phyloP scores from a whole-genome alignment of 148 eudicot genomes.

The Amaranthus hypochondriacus region DNA sequence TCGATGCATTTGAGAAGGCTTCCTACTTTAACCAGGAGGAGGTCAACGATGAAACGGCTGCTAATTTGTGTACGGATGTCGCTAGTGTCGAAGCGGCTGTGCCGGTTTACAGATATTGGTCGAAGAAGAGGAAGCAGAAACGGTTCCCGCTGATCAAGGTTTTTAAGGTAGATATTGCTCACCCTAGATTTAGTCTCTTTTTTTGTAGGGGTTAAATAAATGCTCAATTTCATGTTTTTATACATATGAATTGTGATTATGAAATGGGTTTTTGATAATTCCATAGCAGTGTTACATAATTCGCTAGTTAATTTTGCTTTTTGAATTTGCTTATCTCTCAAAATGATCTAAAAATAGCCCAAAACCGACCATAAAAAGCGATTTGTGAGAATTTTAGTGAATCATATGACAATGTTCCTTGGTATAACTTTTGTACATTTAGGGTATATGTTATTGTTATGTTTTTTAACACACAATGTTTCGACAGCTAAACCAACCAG shows the following conservation, averaged over 20 bases:
- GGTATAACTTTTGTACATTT: background rate
- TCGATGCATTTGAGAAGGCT: slow-evolving; percentile 85
- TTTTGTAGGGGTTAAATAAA: background rate
- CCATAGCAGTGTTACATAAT: background rate
- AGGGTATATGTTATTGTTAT: background rate
- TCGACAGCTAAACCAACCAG: slow-evolving; percentile 55
- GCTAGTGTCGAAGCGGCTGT: slow-evolving; percentile 44
- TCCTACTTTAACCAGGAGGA: slow-evolving; percentile 45
- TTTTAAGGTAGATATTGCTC: slow-evolving; percentile 57
- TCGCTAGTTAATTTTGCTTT: background rate
- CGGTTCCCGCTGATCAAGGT: slow-evolving; percentile 45
- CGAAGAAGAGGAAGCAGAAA: slow-evolving; percentile 55
- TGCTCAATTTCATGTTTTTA: background rate
- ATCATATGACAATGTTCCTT: too few relatives aligned
- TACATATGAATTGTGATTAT: background rate
- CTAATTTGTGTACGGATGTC: slow-evolving; percentile 35
- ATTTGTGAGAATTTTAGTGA: too few relatives aligned
- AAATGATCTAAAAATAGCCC: too few relatives aligned
- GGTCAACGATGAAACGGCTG: slow-evolving; percentile 41
- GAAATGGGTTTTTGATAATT: background rate
- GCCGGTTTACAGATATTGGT: slow-evolving; percentile 60
- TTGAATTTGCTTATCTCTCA: background rate
- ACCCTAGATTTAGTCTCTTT: background rate
- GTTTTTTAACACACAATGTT: slow-evolving; percentile 8
- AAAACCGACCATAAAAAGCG: too few relatives aligned